Base-by-base conservation (phyloP, 1,139 yeast genomes). In the Nakaseomyces glabratus region DNA sequence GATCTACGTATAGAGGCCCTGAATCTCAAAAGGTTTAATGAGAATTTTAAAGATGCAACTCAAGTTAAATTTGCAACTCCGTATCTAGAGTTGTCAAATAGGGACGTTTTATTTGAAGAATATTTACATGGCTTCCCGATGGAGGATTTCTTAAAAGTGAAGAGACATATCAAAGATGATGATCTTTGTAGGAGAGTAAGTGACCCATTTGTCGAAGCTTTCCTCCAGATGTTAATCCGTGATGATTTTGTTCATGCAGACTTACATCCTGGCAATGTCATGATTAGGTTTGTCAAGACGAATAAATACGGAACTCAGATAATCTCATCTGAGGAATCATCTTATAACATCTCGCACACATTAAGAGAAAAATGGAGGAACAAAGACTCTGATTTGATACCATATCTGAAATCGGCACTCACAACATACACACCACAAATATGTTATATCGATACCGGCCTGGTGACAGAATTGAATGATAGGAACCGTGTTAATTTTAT, bases 181-280 rank as follows among this genome's bases (percentile, higher is more conserved):
- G 57, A 57, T 6, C 38, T 84, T 34, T 78, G 86, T 20, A 79
- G 78, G 47, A 82, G 76, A 47, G 71, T 88, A 13, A 85, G 95
- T 52, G 88, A 82, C 51, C 81, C 82, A 45, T 85, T 95, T 3
- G 72, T 90, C 21, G 95, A 90, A 56, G 82, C 96, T 5, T 90
- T 90, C 49, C 64, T 90, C 46, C 82, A 86, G 51, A 90, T 93
- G 99, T 67, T 90, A 43, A 77, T 90, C 40, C 62, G 88, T 37
- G 95, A 90, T 59, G 86, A 90, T 56, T 90, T 90, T 56, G 85
- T 88, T 29, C 98, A 90, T 57, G 93, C 97, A 0, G 98, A 90
- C 59, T 66, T 90, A 41, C 98, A 90, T 50, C 96, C 98, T 0
- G 99, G 99, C 1, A 90, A 90, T 57, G 84, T 90, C 55, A 75